Conservation (phyloP, 2,329 filamentous ascomycete genomes). For the Fusarium mangiferae region DNA sequence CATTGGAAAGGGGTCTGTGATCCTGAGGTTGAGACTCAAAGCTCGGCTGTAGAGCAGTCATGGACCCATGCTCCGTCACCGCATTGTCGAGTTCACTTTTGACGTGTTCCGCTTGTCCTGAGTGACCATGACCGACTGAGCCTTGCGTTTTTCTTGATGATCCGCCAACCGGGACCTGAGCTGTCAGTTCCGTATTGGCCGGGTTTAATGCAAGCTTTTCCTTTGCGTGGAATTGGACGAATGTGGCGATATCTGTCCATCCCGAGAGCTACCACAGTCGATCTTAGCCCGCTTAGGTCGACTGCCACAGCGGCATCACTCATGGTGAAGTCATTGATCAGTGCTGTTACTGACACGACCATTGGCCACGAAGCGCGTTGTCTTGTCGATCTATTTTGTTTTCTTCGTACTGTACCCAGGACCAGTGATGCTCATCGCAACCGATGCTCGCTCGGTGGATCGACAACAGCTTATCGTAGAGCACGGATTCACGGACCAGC, state of each 20-base stretch:
- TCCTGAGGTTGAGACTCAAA: slow-evolving; percentile 5
- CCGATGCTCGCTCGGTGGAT: slow-evolving; percentile 9
- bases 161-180: slow-evolving; percentile 27
- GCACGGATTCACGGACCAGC: slow-evolving; percentile 7
- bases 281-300: slow-evolving; percentile 38
- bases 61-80: slow-evolving; percentile 18
- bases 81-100: slow-evolving; percentile 22
- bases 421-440: slow-evolving; percentile 20
- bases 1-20: slow-evolving; percentile 6
- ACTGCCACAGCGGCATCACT: slow-evolving; percentile 29
- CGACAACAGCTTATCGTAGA: slow-evolving; percentile 19
- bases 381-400: slow-evolving; percentile 39
- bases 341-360: slow-evolving; percentile 16
- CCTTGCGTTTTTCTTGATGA: slow-evolving; percentile 11
- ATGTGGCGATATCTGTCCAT: slow-evolving; percentile 40
- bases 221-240: slow-evolving; percentile 29
- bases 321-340: slow-evolving; percentile 31
- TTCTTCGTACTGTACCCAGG: slow-evolving; percentile 7
- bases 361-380: slow-evolving; percentile 11
- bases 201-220: slow-evolving; percentile 13
- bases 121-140: slow-evolving; percentile 8
- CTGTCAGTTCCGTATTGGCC: slow-evolving; percentile 30
- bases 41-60: neutral
- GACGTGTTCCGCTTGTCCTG: slow-evolving; percentile 30
- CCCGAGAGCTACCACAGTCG: slow-evolving; percentile 33